phyloP scores from a whole-genome alignment of 192 early-diverging fungal species.

The Coemansia sp. region DNA sequence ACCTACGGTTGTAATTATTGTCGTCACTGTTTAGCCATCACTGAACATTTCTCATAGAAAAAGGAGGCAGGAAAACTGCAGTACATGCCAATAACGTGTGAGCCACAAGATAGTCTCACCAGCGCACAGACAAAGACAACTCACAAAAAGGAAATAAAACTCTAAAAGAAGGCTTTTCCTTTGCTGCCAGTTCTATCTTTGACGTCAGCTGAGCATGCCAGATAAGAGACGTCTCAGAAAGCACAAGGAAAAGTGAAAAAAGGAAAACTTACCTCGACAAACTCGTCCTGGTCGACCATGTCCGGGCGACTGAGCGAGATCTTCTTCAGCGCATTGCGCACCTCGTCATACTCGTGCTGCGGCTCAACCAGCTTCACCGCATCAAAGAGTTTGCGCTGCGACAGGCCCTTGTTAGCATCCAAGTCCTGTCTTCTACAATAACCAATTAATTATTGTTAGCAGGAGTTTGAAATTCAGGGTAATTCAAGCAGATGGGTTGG shows the following conservation, averaged over 20 bases:
- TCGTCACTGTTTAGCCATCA: background rate
- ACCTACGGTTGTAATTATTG: constrained; percentile 20
- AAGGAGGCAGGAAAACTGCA: background rate
- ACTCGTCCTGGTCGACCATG: constrained; percentile 77
- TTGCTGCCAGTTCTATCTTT: background rate
- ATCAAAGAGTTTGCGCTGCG: constrained; percentile 66
- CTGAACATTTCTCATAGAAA: background rate
- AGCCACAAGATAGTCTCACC: background rate
- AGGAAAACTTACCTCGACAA: constrained; percentile 64
- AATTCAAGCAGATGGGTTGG: background rate
- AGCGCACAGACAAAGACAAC: too few species aligned
- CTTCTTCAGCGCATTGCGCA: constrained; percentile 67
- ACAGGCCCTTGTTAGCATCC: constrained; percentile 67
- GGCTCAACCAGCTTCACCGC: constrained; percentile 66
- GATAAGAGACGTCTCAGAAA: constrained; percentile 2
- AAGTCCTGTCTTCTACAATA: constrained; percentile 59
- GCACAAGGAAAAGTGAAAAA: background rate
- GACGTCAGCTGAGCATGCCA: background rate
- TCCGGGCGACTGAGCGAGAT: constrained; percentile 67
- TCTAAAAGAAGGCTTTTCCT: background rate
- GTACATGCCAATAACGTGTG: background rate
- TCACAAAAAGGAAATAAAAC: background rate
- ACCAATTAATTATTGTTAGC: background rate
- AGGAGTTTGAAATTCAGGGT: background rate
- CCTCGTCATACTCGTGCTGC: constrained; percentile 71